Percentiles rank a stretch among this genome's conserved stretches.
phyloP scores from a whole-genome alignment of 768 basidiomycete species.

The Naganishia kalamii region DNA sequence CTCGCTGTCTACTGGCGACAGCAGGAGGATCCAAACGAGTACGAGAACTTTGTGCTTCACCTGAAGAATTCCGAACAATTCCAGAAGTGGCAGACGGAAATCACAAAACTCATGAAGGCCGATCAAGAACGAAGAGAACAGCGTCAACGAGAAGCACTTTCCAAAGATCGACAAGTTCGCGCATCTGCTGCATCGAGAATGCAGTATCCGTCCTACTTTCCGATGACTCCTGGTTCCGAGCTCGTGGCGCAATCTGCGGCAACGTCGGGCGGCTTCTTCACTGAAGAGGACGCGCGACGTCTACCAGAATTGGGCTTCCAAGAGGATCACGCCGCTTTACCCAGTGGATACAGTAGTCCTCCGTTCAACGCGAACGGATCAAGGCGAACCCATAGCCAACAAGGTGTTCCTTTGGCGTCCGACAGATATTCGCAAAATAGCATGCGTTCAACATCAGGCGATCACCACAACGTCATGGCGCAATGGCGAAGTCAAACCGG shows the following conservation, averaged over 20 bases:
- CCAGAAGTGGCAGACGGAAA: slow-evolving; percentile 81
- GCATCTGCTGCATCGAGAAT: slow-evolving; percentile 46
- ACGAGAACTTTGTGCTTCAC: slow-evolving; percentile 89
- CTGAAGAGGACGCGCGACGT: slow-evolving; percentile 2
- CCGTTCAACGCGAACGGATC: slow-evolving; percentile 17
- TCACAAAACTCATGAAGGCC: slow-evolving; percentile 76
- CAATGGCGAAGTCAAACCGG: slow-evolving; percentile 15
- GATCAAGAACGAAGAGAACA: slow-evolving; percentile 51
- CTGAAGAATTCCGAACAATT: slow-evolving; percentile 89
- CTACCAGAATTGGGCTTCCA: background rate
- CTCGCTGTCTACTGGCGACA: slow-evolving; percentile 92
- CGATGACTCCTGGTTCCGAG: slow-evolving; percentile 40
- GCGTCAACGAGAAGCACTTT: slow-evolving; percentile 49
- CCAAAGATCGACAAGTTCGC: slow-evolving; percentile 46
- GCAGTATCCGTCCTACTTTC: slow-evolving; percentile 32
- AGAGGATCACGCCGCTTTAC: slow-evolving; percentile 16
- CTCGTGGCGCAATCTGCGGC: slow-evolving; percentile 4
- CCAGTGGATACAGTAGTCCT: slow-evolving; percentile 17
- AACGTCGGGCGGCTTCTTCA: slow-evolving; percentile 15
- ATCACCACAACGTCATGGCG: slow-evolving; percentile 15
- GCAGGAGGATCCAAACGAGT: slow-evolving; percentile 61
- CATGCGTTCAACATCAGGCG: slow-evolving; percentile 9
- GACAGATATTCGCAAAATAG: slow-evolving; percentile 21
- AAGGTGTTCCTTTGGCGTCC: slow-evolving; percentile 13
- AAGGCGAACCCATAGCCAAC: slow-evolving; percentile 16